Evolutionary conservation across 805 yeast genomes (phyloP), one percentile per base, ranked within the genome.

Genomic region (Torulaspora delbrueckii): DNA sequence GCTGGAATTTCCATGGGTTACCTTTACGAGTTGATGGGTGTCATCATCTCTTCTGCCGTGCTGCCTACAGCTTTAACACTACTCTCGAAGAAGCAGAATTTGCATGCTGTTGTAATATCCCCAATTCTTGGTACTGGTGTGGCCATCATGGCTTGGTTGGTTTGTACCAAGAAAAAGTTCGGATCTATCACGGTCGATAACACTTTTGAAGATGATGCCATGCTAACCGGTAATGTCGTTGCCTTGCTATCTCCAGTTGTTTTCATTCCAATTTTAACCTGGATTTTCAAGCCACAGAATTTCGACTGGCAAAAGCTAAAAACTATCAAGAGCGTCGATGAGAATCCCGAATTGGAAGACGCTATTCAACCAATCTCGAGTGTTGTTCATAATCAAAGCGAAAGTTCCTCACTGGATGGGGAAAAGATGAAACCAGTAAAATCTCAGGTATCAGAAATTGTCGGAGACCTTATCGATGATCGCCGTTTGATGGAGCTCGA

Each of bases 1-100:
- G 95, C 91, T 14, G 84, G 82, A 18, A 82, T 88, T 43, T 79
- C 86, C 26, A 83, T 88, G 86, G 96, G 96, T 24, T 89, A 83
- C 68, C 72, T 89, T 33, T 87, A 87, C 66, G 86, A 86, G 61
- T 68, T 89, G 52, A 87, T 87, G 95, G 96, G 96, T 45, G 79
- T 88, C 46, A 84, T 89, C 37, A 86, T 89, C 43, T 84, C 93
- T 4, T 80, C 91, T 50, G 95, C 91, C 19, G 96, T 89, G 5
- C 66, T 86, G 37, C 95, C 96, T 1, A 77, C 84, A 32, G 77
- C 79, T 4, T 66, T 84, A 58, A 83, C 86, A 3, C 70, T 79
- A 56, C 76, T 77, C 53, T 85, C 89, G 63, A 71, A 59, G 47
- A 77, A 76, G 37, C 87, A 82, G 66, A 88, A 84, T 60, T 63